Evolutionary conservation across 2,329 filamentous ascomycete genomes (phyloP).

Genomic region (Pseudogymnoascus sp.): DNA sequence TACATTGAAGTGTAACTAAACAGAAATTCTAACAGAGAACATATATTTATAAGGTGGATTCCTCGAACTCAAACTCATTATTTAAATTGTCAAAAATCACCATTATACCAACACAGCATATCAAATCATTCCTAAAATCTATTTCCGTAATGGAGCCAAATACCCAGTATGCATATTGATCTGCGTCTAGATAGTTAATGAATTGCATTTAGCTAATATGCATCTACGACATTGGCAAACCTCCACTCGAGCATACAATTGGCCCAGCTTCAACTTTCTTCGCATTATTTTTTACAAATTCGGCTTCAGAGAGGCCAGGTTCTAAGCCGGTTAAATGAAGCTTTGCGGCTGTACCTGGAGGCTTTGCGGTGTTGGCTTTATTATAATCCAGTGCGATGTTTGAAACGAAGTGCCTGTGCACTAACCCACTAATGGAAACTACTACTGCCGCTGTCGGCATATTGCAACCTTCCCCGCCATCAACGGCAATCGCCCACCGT

Average conservation of each 20-base stretch:
- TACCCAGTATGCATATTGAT: neutral
- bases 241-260: neutral
- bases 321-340: neutral
- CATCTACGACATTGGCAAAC: neutral
- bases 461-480: constrained; percentile 2
- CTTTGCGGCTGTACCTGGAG: neutral
- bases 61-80: neutral
- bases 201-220: neutral
- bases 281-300: neutral
- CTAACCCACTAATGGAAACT: neutral
- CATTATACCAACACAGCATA: neutral
- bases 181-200: neutral
- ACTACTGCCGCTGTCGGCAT: neutral
- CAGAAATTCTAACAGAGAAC: neutral
- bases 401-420: neutral
- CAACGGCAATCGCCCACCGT: neutral
- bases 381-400: neutral
- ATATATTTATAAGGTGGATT: neutral
- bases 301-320: neutral
- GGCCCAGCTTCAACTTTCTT: neutral
- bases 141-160: neutral
- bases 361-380: neutral
- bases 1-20: neutral
- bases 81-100: neutral
- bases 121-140: neutral